phyloP scores from a whole-genome alignment of 768 basidiomycete genomes.

The Paxillus ammoniavirescens region DNA sequence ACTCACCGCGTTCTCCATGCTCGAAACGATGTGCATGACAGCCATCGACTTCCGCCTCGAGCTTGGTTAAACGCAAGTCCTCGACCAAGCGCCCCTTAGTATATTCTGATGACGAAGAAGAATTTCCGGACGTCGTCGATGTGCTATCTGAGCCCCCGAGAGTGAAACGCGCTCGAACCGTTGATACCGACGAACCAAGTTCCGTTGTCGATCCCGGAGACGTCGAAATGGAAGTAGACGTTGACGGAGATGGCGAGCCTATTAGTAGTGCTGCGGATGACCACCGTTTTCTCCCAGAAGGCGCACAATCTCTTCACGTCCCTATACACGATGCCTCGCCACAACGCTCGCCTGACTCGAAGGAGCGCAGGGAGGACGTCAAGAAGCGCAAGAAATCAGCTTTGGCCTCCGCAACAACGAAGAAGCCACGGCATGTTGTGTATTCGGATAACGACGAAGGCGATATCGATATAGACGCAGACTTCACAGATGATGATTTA shows the following conservation, averaged over 20 bases:
- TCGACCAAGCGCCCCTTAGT: slow-evolving; percentile 25
- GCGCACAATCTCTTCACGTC: not conserved
- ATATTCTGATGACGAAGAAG: slow-evolving; percentile 37
- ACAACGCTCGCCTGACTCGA: not conserved
- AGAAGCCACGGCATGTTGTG: slow-evolving; percentile 17
- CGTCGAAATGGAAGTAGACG: slow-evolving; percentile 38
- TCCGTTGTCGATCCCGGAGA: slow-evolving; percentile 42
- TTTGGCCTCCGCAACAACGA: slow-evolving; percentile 11
- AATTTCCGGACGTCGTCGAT: slow-evolving; percentile 42
- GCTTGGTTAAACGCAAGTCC: slow-evolving; percentile 13
- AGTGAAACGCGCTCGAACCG: slow-evolving; percentile 26
- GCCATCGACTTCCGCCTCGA: slow-evolving; percentile 14
- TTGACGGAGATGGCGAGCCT: slow-evolving; percentile 38
- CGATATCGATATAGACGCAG: slow-evolving; percentile 22
- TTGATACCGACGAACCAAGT: slow-evolving; percentile 26
- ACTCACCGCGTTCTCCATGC: not conserved
- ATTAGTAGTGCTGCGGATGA: slow-evolving; percentile 14
- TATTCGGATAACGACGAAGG: slow-evolving; percentile 32
- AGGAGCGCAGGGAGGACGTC: slow-evolving; percentile 10
- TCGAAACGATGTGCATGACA: slow-evolving; percentile 6
- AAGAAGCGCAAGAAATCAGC: slow-evolving; percentile 20
- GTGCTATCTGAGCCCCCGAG: slow-evolving; percentile 50
- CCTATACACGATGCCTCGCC: not conserved
- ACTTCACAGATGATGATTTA: slow-evolving; percentile 24
- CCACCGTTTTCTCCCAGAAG: slow-evolving; percentile 21